Evolutionary conservation across 1,284 basidiomycete genomes (phyloP), one percentile per base, ranked within the genome.

Genomic region (Pyrrhoderma noxium): DNA sequence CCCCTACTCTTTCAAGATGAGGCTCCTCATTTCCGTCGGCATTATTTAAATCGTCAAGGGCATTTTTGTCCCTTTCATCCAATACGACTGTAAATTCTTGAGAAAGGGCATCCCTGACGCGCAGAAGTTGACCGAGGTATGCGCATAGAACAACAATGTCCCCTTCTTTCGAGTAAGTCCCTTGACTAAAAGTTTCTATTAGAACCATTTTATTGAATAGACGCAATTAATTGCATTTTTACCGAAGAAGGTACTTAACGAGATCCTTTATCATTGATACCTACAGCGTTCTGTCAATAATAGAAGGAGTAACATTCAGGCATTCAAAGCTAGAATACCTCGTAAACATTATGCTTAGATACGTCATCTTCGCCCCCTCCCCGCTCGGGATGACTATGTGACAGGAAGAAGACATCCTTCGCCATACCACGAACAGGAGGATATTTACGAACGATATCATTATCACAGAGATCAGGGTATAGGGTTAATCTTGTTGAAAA

Each of bases 61-160:
- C 73, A 5, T 70, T 72, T 59, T 80, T 71, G 57, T 89, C 87
- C 4, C 79, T 71, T 49, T 87, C 85, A 57, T 87, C 84, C 27
- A 89, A 73, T 19, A 81, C 64, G 2, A 87, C 75, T 0, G 75
- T 72, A 11, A 89, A 72, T 45, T 77, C 55, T 35, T 66, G 59
- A 18, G 62, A 57, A 7, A 85, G 64, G 0, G 72, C 74, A 49
- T 79, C 73, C 27, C 77, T 67, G 9, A 88, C 68, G 31, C 73
- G 71, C 2, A 76, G 72, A 1, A 89, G 69, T 59, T 89, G 86
- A 0, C 86, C 84, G 2, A 87, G 74, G 60, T 89, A 89, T 0
- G 84, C 83, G 58, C 82, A 85, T 8, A 89, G 65, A 7, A 89
- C 80, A 7, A 82, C 84, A 35, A 89, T 85, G 56, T 86, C 81